Base-by-base conservation (phyloP, 371 early-diverging fungal species). In the Rhizopus sp. region DNA sequence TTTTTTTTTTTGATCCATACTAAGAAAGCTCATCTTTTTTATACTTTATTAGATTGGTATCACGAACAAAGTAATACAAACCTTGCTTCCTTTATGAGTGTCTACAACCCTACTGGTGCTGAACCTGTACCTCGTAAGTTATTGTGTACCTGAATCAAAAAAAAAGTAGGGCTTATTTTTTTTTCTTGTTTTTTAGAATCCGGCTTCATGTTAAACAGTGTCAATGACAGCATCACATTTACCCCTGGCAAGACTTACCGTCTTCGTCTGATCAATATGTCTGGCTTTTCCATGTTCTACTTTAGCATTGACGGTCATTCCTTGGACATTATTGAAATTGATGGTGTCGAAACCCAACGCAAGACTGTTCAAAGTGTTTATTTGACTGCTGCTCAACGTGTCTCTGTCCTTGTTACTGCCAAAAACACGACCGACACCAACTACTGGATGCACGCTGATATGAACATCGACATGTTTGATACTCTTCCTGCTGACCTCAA, bases 241-340 rank as follows among this genome's bases (percentile, higher is more conserved):
- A 70, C 66, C 5, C 82, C 91, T n/a, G 91, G 90, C 37, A 90
- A 87, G 69, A 88, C 86, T 13, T 93, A 93, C 70, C 90, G 93
- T 55, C 74, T 95, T 50, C 88, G 94, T 32, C 55, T 95, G 34
- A 84, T 95, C 73, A 88, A 87, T 56, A 87, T 87, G 79, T 83
- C 88, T 50, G 83, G 86, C 30, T 75, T 91, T 53, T 81, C 90
- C 50, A 85, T 85, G 75, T 91, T 85, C 70, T 81, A 82, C 62
- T 78, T 94, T 68, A 80, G 84, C 64, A 88, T 94, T 57, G 92
- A 89, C 63, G 86, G 84, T 45, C 94, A 93, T 68, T 72, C 80
- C 33, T 64, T 94, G 72, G 75, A 85, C 49, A 72, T 94, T 35
- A 90, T 94, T 53, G 94, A 93, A 73, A 79, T 87, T 16, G 94